phyloP scores from a whole-genome alignment of 768 basidiomycete genomes.

The Suillus subalutaceus region DNA sequence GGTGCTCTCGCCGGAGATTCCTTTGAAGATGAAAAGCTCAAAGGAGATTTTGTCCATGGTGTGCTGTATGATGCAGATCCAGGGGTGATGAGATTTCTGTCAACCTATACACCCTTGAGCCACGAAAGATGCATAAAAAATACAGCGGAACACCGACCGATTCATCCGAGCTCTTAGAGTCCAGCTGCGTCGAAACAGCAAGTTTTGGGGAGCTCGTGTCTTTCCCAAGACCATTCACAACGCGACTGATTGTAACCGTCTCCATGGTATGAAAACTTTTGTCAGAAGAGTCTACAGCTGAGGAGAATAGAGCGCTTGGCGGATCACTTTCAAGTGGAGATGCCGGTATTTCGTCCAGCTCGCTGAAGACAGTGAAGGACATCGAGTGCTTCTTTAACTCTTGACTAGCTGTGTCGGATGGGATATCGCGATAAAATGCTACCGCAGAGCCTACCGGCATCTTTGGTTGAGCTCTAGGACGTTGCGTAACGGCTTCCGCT shows the following conservation, averaged over 20 bases:
- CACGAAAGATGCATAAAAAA: slow-evolving; percentile 8
- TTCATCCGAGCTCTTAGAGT: slow-evolving; percentile 56
- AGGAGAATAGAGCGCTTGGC: slow-evolving; percentile 28
- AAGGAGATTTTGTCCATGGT: slow-evolving; percentile 56
- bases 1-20: slow-evolving; percentile 70
- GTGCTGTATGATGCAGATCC: slow-evolving; percentile 39
- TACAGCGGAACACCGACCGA: slow-evolving; percentile 43
- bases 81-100: slow-evolving; percentile 50
- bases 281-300: slow-evolving; percentile 19
- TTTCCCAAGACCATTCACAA: slow-evolving; percentile 18
- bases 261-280: slow-evolving; percentile 13
- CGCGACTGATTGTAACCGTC: slow-evolving; percentile 15
- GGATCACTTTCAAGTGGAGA: slow-evolving; percentile 17
- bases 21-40: slow-evolving; percentile 56
- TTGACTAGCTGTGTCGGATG: slow-evolving; percentile 50
- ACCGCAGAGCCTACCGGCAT: slow-evolving; percentile 74
- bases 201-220: slow-evolving; percentile 18
- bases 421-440: slow-evolving; percentile 71
- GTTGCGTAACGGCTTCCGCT: slow-evolving; percentile 33
- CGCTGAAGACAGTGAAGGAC: slow-evolving; percentile 80
- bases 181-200: slow-evolving; percentile 36
- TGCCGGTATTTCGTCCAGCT: slow-evolving; percentile 50
- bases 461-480: slow-evolving; percentile 62
- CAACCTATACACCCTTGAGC: slow-evolving; percentile 36
- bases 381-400: slow-evolving; percentile 54